These are phyloP conservation scores for Mycogone perniciosa DNA, from an alignment of 2,329 filamentous ascomycete genomes.

Conservation along the genomic window DNA sequence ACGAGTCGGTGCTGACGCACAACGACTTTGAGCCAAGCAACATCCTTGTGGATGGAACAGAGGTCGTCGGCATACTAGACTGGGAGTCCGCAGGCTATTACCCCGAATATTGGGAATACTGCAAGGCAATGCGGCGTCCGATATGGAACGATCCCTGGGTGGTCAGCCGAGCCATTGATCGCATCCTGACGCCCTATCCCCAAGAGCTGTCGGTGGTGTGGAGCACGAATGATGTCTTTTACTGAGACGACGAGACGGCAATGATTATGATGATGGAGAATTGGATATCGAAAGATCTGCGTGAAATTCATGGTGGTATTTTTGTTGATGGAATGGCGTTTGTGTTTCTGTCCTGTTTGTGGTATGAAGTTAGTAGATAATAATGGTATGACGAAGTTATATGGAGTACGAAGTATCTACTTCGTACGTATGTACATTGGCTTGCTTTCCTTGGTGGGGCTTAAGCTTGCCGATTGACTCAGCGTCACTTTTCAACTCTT, in stretches of 20 bases:
- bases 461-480: constrained; percentile 12
- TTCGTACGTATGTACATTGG: not conserved
- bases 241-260: not conserved
- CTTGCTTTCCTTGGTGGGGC: not conserved
- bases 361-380: too few species aligned
- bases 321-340: too few species aligned
- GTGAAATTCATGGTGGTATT: not conserved
- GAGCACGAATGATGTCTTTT: constrained; percentile 7
- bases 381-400: too few species aligned
- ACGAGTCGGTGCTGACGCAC: constrained; percentile 36
- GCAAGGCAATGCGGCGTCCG: constrained; percentile 8
- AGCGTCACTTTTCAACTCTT: not conserved
- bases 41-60: constrained; percentile 28
- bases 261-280: not conserved
- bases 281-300: not conserved
- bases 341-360: too few species aligned
- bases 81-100: constrained; percentile 37
- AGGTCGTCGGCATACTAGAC: constrained; percentile 35
- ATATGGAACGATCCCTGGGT: constrained; percentile 9
- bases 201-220: constrained; percentile 10
- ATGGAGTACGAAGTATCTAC: not conserved
- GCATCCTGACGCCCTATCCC: constrained; percentile 7
- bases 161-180: constrained; percentile 6
- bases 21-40: constrained; percentile 37
- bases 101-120: constrained; percentile 24